These are phyloP conservation scores for Malassezia caprae DNA, from an alignment of 1,284 basidiomycete genomes.

Conservation along the genomic window DNA sequence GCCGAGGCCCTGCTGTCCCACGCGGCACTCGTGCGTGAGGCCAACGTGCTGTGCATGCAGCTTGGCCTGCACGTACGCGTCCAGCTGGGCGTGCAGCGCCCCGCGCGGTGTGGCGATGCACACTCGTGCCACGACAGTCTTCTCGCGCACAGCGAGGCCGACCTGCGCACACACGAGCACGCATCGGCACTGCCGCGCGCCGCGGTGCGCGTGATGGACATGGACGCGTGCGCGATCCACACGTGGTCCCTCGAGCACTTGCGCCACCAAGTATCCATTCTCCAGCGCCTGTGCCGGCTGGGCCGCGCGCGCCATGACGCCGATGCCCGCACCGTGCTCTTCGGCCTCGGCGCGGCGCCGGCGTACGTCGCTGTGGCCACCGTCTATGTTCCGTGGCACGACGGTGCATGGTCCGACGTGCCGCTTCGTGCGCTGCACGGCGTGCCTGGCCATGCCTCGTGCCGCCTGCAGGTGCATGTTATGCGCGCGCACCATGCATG, in stretches of 20 bases:
- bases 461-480: conserved; percentile 37
- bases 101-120: background rate
- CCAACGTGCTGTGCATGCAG: conserved; percentile 56
- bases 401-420: background rate
- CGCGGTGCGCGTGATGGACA: conserved; percentile 6
- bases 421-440: background rate
- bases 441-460: background rate
- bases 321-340: background rate
- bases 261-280: background rate
- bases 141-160: background rate
- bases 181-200: background rate
- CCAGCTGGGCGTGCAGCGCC: conserved; percentile 64
- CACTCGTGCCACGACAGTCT: conserved; percentile 1
- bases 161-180: background rate
- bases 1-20: conserved; percentile 75
- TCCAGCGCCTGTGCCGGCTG: background rate
- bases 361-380: background rate
- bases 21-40: conserved; percentile 82
- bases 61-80: conserved; percentile 74
- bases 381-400: background rate
- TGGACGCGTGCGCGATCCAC: background rate
- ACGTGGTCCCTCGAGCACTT: background rate
- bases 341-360: background rate
- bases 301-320: background rate
- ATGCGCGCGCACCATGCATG: background rate